Percentiles rank a stretch among this genome's conserved stretches.
These are phyloP conservation scores for Marasmius oreades DNA, from an alignment of 1,284 basidiomycete genomes.

Conservation along the genomic window DNA sequence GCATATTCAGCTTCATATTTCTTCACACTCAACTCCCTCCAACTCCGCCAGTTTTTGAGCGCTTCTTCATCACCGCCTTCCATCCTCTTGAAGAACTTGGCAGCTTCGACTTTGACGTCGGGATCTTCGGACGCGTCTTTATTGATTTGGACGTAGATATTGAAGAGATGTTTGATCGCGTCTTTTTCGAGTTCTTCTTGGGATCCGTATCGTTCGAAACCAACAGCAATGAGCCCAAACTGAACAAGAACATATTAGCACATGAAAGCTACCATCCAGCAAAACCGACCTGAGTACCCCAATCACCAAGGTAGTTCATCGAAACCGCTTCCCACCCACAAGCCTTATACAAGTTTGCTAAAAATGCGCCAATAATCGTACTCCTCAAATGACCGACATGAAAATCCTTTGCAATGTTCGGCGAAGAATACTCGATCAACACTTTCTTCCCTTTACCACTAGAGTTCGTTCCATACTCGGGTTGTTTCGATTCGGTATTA, in stretches of 20 bases:
- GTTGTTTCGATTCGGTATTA: conserved; percentile 45
- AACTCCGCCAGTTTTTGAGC: conserved; percentile 87
- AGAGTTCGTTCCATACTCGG: conserved; percentile 73
- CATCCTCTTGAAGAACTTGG: conserved; percentile 94
- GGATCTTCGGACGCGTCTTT: conserved; percentile 75
- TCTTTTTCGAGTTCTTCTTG: conserved; percentile 83
- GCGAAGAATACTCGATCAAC: conserved; percentile 89
- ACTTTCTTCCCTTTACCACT: conserved; percentile 80
- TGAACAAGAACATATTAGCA: conserved; percentile 21
- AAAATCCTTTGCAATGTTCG: conserved; percentile 99
- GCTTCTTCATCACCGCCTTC: conserved; percentile 89
- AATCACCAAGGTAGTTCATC: conserved; percentile 94
- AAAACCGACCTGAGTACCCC: conserved; percentile 80
- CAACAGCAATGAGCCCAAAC: conserved; percentile 89
- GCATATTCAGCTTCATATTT: conserved; percentile 93
- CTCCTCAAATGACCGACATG: conserved; percentile 96
- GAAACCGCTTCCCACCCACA: conserved; percentile 91
- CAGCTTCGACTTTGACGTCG: conserved; percentile 79
- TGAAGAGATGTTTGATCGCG: conserved; percentile 93
- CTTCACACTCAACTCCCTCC: conserved; percentile 89
- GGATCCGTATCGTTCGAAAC: conserved; percentile 90
- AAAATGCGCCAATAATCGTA: conserved; percentile 96
- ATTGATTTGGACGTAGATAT: conserved; percentile 95
- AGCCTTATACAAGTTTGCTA: conserved; percentile 89
- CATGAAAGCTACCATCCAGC: not conserved